A percentile compares a stretch with the other conserved stretches of the same genome.
These are phyloP conservation scores for Stagonosporopsis vannaccii DNA, from an alignment of 2,329 filamentous ascomycete species.

Conservation along the genomic window DNA sequence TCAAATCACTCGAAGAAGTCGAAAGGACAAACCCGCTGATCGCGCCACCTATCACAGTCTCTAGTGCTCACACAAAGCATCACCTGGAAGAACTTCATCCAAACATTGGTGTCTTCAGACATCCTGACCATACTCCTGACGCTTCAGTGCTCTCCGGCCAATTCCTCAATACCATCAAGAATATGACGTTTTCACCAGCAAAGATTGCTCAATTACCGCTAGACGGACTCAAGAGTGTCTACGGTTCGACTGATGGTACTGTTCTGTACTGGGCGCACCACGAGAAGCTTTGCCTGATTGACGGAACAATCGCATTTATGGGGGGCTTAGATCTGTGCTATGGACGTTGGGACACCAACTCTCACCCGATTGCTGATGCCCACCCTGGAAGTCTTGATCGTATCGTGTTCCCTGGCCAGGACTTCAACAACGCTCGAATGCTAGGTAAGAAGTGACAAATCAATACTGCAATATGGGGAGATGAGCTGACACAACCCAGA, in stretches of 20 bases:
- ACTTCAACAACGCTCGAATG: slow-evolving; percentile 88
- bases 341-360: slow-evolving; percentile 85
- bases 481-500: slow-evolving; percentile 50
- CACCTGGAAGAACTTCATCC: slow-evolving; percentile 77
- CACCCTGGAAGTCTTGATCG: slow-evolving; percentile 79
- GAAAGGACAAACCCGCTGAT: slow-evolving; percentile 57
- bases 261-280: slow-evolving; percentile 94
- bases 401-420: slow-evolving; percentile 86
- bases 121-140: slow-evolving; percentile 86
- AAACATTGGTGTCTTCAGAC: slow-evolving; percentile 88
- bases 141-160: slow-evolving; percentile 69
- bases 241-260: slow-evolving; percentile 80
- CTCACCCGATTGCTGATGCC: slow-evolving; percentile 83
- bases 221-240: slow-evolving; percentile 78
- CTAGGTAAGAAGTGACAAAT: slow-evolving; percentile 70
- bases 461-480: rapidly evolving
- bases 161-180: slow-evolving; percentile 63
- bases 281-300: slow-evolving; percentile 86
- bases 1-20: slow-evolving; percentile 54
- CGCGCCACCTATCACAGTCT: slow-evolving; percentile 59
- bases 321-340: slow-evolving; percentile 87
- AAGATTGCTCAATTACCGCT: slow-evolving; percentile 70
- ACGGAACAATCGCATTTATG: slow-evolving; percentile 86
- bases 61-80: slow-evolving; percentile 79
- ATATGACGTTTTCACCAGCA: slow-evolving; percentile 62